These are phyloP conservation scores for Bryum argenteum DNA, from an alignment of 225 moss, liverwort and hornwort genomes.

Conservation along the genomic window DNA sequence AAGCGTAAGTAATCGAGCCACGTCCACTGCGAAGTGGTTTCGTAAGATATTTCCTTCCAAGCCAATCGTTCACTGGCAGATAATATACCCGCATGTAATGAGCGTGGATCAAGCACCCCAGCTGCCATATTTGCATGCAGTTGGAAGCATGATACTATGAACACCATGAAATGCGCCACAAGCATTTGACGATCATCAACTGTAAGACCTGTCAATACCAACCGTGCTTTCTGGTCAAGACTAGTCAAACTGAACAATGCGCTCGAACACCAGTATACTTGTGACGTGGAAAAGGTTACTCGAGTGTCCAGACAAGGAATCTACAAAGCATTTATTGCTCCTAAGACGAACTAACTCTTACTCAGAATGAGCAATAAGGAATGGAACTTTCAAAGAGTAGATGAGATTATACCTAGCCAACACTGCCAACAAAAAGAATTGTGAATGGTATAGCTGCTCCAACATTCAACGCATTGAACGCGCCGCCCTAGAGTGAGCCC, in stretches of 20 bases:
- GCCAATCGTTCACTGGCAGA: constrained; percentile 78
- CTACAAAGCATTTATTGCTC: neutral
- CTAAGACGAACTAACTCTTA: neutral
- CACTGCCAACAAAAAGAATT: constrained; percentile 82
- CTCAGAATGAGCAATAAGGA: constrained; percentile 1
- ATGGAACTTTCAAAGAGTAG: constrained; percentile 9
- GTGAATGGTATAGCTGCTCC: constrained; percentile 53
- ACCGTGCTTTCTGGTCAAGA: constrained; percentile 32
- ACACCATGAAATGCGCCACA: constrained; percentile 90
- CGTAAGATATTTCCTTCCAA: constrained; percentile 94
- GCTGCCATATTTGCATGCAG: constrained; percentile 83
- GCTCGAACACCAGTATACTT: neutral
- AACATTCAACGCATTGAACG: constrained; percentile 74
- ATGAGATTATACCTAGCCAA: constrained; percentile 72
- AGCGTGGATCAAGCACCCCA: constrained; percentile 59
- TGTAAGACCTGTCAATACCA: constrained; percentile 60
- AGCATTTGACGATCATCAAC: constrained; percentile 95
- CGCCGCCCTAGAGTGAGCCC: constrained; percentile 39
- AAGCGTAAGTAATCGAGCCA: constrained; percentile 88
- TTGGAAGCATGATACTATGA: constrained; percentile 76
- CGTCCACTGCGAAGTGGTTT: constrained; percentile 83
- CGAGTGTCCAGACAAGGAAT: neutral
- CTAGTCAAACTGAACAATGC: neutral
- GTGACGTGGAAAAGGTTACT: constrained; percentile 2
- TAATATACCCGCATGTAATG: constrained; percentile 60